Percentiles rank a stretch among this genome's conserved stretches.
Conservation (phyloP, 1,284 basidiomycete species). For the Ceraceosorus guamensis region DNA sequence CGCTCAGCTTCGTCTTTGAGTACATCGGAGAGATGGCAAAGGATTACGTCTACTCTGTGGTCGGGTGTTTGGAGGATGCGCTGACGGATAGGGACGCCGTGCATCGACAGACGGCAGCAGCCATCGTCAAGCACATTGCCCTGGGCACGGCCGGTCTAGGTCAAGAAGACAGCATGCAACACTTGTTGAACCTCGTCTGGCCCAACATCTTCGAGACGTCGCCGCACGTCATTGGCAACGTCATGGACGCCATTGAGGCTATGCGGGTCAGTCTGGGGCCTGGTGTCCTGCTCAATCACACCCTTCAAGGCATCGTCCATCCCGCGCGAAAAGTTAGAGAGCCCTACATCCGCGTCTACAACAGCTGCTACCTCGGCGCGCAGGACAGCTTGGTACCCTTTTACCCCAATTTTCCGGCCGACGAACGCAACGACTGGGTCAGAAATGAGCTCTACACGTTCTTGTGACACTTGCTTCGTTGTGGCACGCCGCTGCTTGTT, state of each 20-base stretch:
- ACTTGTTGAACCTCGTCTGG: conserved; percentile 97
- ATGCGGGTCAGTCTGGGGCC: conserved; percentile 94
- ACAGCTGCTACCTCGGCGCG: conserved; percentile 64
- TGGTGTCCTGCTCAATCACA: conserved; percentile 79
- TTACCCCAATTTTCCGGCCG: conserved; percentile 59
- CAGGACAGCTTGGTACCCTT: conserved; percentile 85
- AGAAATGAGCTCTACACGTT: conserved; percentile 30
- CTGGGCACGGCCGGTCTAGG: conserved; percentile 94
- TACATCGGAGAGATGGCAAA: conserved; percentile 99
- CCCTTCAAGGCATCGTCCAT: conserved; percentile 50
- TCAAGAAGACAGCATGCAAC: conserved; percentile 94
- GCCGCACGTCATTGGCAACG: conserved; percentile 90
- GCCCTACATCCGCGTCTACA: conserved; percentile 74
- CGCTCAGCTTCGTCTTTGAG: conserved; percentile 96
- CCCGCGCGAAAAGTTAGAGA: conserved; percentile 94
- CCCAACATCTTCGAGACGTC: conserved; percentile 98
- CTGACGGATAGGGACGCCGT: conserved; percentile 96
- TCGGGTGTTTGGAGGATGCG: conserved; percentile 95
- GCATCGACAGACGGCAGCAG: conserved; percentile 93
- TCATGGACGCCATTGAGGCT: conserved; percentile 69
- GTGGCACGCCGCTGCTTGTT: too few relatives aligned
- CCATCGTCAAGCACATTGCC: conserved; percentile 98
- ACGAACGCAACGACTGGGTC: conserved; percentile 38
- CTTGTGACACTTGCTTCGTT: too few relatives aligned
- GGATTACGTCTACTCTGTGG: conserved; percentile 93